Evolutionary conservation across 2,329 filamentous ascomycete species (phyloP), one percentile per base, ranked within the genome.

Genomic region (Fusarium albosuccineum): DNA sequence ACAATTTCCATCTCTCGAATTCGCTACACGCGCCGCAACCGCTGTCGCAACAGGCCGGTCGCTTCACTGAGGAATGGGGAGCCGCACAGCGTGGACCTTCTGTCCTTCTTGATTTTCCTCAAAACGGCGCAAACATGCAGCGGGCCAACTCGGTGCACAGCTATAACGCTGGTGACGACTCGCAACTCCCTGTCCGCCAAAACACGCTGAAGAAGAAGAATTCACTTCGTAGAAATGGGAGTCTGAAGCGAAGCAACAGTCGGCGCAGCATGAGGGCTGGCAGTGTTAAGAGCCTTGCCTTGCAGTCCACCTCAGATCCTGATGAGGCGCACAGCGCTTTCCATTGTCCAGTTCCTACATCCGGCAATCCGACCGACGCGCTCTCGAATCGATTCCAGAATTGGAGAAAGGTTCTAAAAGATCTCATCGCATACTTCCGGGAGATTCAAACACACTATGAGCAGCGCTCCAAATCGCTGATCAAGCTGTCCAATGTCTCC

Each of bases 331-430:
- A 94, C 76, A 97, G 92, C 79, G 93, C 91, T 42, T 97, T 97
- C 77, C 91, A 90, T 77, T 94, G 93, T 49, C 96, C 96, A 1
- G 91, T 99, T 34, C 96, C 94, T 4, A 97, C 93, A 6, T 88
- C 87, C 16, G 93, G 93, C 5, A 94, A 90, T 53, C 96, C 96
- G 3, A 98, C 96, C 2, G 95, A 98, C 60, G 85, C 92, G 51
- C 85, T 99, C 30, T 92, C 93, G 42, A 92, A 89, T 72, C 88
- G 96, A 56, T 99, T 99, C 77, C 92, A 97, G 83, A 87, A 94
- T 94, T 99, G 96, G 96, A 89, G 96, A 73, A 97, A 97, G 82
- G 87, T 97, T 13, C 86, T 99, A 54, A 98, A 98, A 78, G 94
- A 97, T 70, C 85, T 98, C 44, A 97, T 98, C 69, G 83, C 92